Percentiles rank a stretch among this genome's conserved stretches.
phyloP scores from a whole-genome alignment of 2,329 filamentous ascomycete genomes.

The Xylariaceae sp. region DNA sequence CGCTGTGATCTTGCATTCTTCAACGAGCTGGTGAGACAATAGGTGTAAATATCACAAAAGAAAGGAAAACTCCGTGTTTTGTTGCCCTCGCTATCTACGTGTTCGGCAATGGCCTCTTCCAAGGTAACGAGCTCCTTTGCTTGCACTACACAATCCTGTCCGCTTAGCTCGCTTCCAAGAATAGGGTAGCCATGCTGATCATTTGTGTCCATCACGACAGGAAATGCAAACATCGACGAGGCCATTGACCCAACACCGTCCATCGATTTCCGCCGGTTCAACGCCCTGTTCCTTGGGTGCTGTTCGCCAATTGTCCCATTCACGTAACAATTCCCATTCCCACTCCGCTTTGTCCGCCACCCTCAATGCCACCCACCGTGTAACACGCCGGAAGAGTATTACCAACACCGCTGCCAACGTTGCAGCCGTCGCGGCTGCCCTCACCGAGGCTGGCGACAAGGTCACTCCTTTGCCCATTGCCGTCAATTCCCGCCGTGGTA shows the following conservation, averaged over 20 bases:
- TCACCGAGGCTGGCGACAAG: conserved; percentile 67
- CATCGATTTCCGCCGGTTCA: conserved; percentile 60
- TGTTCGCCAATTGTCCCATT: conserved; percentile 61
- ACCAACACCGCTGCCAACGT: conserved; percentile 74
- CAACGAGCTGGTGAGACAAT: conserved; percentile 32
- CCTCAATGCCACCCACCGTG: conserved; percentile 79
- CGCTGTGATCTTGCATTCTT: conserved; percentile 21
- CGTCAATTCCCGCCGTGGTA: conserved; percentile 64
- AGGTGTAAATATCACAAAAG: conserved; percentile 6
- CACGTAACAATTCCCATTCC: conserved; percentile 76
- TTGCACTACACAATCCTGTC: conserved; percentile 28
- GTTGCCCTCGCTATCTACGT: conserved; percentile 31
- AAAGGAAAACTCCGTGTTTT: conserved; percentile 23
- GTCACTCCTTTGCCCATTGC: conserved; percentile 60
- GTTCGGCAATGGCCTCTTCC: conserved; percentile 62
- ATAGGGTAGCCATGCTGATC: conserved; percentile 42
- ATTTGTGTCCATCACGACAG: conserved; percentile 44
- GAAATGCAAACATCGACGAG: conserved; percentile 68
- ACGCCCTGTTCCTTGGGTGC: conserved; percentile 58
- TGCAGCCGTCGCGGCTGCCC: conserved; percentile 73
- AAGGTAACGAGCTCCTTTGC: conserved; percentile 51
- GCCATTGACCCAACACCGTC: conserved; percentile 66
- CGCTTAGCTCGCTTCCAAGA: conserved; percentile 29
- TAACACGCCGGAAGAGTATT: conserved; percentile 93
- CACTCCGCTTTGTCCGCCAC: conserved; percentile 78